phyloP scores from a whole-genome alignment of 495 filamentous ascomycete species.

The Polyplosphaeria fusca region DNA sequence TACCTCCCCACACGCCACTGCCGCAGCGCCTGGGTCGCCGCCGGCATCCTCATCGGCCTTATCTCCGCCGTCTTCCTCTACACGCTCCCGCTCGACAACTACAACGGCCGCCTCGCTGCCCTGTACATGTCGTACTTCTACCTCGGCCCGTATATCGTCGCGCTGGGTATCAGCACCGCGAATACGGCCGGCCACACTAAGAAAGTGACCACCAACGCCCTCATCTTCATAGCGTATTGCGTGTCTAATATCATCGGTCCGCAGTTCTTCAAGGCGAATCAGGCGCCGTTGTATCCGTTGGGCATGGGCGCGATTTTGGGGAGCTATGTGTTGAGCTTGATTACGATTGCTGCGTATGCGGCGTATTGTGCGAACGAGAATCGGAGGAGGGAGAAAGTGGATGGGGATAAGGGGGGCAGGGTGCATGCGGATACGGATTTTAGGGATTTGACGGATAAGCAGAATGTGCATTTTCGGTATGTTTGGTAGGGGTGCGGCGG shows the following conservation, averaged over 20 bases:
- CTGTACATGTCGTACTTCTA: slow-evolving; percentile 49
- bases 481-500: slow-evolving; percentile 31
- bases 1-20: slow-evolving; percentile 20
- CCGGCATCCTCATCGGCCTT: slow-evolving; percentile 33
- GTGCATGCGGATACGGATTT: slow-evolving; percentile 58
- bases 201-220: slow-evolving; percentile 59
- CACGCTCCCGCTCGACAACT: slow-evolving; percentile 28
- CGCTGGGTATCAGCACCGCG: slow-evolving; percentile 55
- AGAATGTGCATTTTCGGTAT: slow-evolving; percentile 53
- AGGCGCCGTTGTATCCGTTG: slow-evolving; percentile 55
- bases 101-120: slow-evolving; percentile 27
- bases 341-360: slow-evolving; percentile 50
- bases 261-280: slow-evolving; percentile 58
- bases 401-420: slow-evolving; percentile 50
- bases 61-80: slow-evolving; percentile 30
- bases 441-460: slow-evolving; percentile 57
- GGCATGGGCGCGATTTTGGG: slow-evolving; percentile 65
- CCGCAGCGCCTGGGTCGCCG: slow-evolving; percentile 34
- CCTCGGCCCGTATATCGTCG: slow-evolving; percentile 59
- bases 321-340: slow-evolving; percentile 53
- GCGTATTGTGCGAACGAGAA: slow-evolving; percentile 53
- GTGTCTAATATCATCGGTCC: slow-evolving; percentile 39
- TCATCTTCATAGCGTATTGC: slow-evolving; percentile 50
- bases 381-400: slow-evolving; percentile 50
- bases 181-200: slow-evolving; percentile 61